Percentiles rank a stretch among this genome's conserved stretches.
Evolutionary conservation across 2,329 filamentous ascomycete genomes (phyloP).

Genomic region (Cytospora paraplurivora): DNA sequence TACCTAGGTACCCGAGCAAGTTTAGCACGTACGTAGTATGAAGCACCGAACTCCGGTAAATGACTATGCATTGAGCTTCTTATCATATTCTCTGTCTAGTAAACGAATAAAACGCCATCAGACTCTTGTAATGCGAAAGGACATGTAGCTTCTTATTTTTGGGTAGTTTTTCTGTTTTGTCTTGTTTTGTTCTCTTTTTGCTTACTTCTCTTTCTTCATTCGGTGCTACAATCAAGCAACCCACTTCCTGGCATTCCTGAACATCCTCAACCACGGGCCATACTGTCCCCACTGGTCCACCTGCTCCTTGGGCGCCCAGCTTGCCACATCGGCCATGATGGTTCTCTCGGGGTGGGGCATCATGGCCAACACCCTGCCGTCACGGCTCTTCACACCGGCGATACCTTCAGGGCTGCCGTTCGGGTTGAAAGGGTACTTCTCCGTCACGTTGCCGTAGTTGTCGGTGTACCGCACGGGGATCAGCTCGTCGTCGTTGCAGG

Average conservation of each 20-base stretch:
- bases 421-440: constrained; percentile 83
- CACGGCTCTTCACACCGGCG: constrained; percentile 73
- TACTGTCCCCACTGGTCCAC: constrained; percentile 73
- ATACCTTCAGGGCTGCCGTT: constrained; percentile 84
- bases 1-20: not conserved
- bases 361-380: constrained; percentile 81
- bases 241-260: constrained; percentile 86
- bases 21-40: not conserved
- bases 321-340: constrained; percentile 75
- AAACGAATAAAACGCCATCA: not conserved
- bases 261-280: constrained; percentile 84
- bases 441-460: constrained; percentile 74
- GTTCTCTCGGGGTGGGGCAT: constrained; percentile 97
- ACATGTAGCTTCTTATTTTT: not conserved
- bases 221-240: constrained; percentile 56
- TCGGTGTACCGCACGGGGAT: constrained; percentile 84
- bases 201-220: not conserved
- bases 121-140: not conserved
- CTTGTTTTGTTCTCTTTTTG: not conserved
- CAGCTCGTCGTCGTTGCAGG: constrained; percentile 66
- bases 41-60: not conserved
- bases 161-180: too few relatives aligned
- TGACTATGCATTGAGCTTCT: constrained; percentile 4
- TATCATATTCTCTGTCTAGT: not conserved
- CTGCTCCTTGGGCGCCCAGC: constrained; percentile 65